Base-by-base conservation (phyloP, 2,329 filamentous ascomycete species). In the Claviceps citrina region DNA sequence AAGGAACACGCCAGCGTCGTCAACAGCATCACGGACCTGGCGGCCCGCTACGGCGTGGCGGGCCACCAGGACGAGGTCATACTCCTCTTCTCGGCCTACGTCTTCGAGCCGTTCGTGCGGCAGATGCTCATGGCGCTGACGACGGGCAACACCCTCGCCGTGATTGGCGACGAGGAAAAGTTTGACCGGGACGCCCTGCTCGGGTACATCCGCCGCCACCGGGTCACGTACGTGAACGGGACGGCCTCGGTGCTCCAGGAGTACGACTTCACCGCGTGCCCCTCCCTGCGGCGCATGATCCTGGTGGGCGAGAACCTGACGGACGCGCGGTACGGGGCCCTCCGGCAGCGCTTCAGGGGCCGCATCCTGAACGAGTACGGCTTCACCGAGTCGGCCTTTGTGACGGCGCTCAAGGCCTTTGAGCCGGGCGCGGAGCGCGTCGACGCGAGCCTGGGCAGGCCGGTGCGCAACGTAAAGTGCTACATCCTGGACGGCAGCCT, bases 1-100 rank as follows among this genome's bases (percentile, higher is more conserved):
- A 42, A 36, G 16, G 43, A 44, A n/a, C 38, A 44, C 26, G 27
- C 31, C 7, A 36, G 39, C 22, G 35, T 42, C 7, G 35, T 42
- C 24, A 42, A 38, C 35, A 38, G 34, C 28, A 38, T 38, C 10
- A 38, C 40, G 5, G 34, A 38, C 15, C 34, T 42, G 4, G 20
- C 40, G 12, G 13, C 15, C 19, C 18, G 28, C 7, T 42, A 38
- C 33, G 30, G 40, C 18, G 35, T 42, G 18, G 31, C 30, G 7
- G 31, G 36, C 19, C 38, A 33, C 13, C 28, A 34, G 7, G 34
- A 42, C 15, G 40, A 42, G 32, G 36, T 38, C n/a, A 39, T 42
- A 16, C 27, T 42, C 16, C 36, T 38, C 5, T 39, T 42, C 13
- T 42, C 40, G 10, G 36, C 27, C 2, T 38, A 42, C 19, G 40